Conservation (phyloP, 129 eudicot genomes). For the Smallanthus sonchifolius region DNA sequence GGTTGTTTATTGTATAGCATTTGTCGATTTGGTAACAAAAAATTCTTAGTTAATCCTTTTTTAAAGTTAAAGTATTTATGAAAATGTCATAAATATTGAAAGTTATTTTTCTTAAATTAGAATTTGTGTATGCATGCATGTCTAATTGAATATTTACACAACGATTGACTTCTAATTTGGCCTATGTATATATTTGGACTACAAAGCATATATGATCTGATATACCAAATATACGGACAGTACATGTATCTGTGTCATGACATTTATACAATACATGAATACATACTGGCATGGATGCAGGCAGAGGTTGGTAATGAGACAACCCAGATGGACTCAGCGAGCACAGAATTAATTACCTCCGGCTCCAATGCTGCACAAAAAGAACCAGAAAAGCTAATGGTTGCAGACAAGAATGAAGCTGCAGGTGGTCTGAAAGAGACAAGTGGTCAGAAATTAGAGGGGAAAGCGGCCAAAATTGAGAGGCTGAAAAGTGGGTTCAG, state of each 20-base stretch:
- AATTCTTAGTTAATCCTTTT: not conserved
- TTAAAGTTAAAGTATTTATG: not conserved
- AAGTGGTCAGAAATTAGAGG: constrained; percentile 29
- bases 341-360: constrained; percentile 35
- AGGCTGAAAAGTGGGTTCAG: constrained; percentile 98
- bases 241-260: not conserved
- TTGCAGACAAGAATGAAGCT: constrained; percentile 16
- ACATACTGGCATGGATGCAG: constrained; percentile 32
- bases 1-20: too few species aligned
- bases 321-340: constrained; percentile 21
- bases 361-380: constrained; percentile 21
- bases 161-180: not conserved
- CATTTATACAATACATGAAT: not conserved
- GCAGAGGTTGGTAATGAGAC: constrained; percentile 40
- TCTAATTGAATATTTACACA: too few species aligned
- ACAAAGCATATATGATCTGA: not conserved
- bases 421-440: not conserved
- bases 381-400: constrained; percentile 16
- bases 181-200: not conserved
- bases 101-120: too few species aligned
- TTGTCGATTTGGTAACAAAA: not conserved
- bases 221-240: not conserved
- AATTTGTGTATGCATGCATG: too few species aligned
- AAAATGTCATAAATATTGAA: not conserved
- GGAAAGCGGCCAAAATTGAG: constrained; percentile 73